Evolutionary conservation across 768 basidiomycete species (phyloP), one percentile per base, ranked within the genome.

Genomic region (Boletus eberwhitei): DNA sequence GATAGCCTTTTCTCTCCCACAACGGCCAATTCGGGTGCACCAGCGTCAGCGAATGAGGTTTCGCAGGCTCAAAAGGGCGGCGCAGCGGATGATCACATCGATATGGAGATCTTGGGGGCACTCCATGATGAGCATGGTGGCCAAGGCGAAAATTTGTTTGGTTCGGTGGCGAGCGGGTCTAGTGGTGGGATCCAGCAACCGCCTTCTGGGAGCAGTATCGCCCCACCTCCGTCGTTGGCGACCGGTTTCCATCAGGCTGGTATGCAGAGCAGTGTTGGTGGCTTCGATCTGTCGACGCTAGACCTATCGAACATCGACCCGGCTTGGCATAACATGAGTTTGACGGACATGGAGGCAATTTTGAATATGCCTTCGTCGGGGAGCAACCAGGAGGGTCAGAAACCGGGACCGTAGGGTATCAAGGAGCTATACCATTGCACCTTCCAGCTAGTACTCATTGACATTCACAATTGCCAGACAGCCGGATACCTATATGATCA

Each of bases 1-100:
- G 77, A 81, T 48, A 75, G 74, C 24, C 71, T 85, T 7, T 86
- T 86, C 66, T 79, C 82, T 21, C 80, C 84, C 2, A 60, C 70
- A 42, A 60, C 69, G 7, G 59, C 61, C n/a, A 68, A 62, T 49
- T 55, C 66, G 7, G 57, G 59, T 31, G 56, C 49, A 38, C 48
- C 58, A 29, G 42, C 60, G 13, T 52, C 65, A 29, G 52, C 57
- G 31, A 60, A 57, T 1, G 60, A 59, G 19, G 62, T 45, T 19
- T 40, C 44, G 13, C 66, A 57, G 32, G 35, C 48, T 50, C 59
- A 49, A 41, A 73, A 71, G 50, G 58, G 43, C 17, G 19, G 19
- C 2, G 35, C 57, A 26, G 43, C 53, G 36, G 26, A 58, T 13
- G 64, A 64, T 42, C 67, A 56, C 22, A 59, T 74, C 8, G 64